Conservation (phyloP, 2,329 filamentous ascomycete species). For the Dryadomyces sulphureus region DNA sequence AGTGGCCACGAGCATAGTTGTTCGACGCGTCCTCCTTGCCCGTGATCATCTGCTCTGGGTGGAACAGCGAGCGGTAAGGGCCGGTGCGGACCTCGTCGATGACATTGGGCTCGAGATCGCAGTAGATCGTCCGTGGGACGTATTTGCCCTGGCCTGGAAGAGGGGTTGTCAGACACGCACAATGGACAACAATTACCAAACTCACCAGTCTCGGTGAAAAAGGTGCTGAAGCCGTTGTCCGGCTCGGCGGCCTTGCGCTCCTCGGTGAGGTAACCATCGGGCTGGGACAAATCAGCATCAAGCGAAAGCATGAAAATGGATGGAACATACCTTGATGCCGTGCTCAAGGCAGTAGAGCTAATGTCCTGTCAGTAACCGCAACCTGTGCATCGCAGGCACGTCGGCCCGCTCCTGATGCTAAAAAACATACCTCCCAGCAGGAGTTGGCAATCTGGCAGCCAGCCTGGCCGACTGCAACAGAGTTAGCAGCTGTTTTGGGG, state of each 20-base stretch:
- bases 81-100: slow-evolving; percentile 98
- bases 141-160: slow-evolving; percentile 86
- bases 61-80: slow-evolving; percentile 90
- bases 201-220: slow-evolving; percentile 98
- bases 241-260: slow-evolving; percentile 89
- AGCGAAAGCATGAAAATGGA: slow-evolving; percentile 6
- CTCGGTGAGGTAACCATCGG: slow-evolving; percentile 96
- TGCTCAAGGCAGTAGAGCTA: slow-evolving; percentile 99
- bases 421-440: slow-evolving; percentile 87
- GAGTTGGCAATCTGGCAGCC: slow-evolving; percentile 99
- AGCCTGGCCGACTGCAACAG: slow-evolving; percentile 81
- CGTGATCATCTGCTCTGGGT: slow-evolving; percentile 98
- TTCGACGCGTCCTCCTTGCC: slow-evolving; percentile 99
- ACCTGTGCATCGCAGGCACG: no score
- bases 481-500: slow-evolving; percentile 30
- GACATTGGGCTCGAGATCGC: slow-evolving; percentile 98
- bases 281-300: slow-evolving; percentile 36
- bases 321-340: slow-evolving; percentile 77
- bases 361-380: slow-evolving; percentile 7
- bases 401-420: neutral
- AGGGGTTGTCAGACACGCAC: neutral
- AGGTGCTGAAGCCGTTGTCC: slow-evolving; percentile 98
- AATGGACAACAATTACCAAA: neutral
- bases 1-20: slow-evolving; percentile 99
- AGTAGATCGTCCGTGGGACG: slow-evolving; percentile 97